Evolutionary conservation across 1,284 basidiomycete species (phyloP).

Genomic region (Wallemia hederae): DNA sequence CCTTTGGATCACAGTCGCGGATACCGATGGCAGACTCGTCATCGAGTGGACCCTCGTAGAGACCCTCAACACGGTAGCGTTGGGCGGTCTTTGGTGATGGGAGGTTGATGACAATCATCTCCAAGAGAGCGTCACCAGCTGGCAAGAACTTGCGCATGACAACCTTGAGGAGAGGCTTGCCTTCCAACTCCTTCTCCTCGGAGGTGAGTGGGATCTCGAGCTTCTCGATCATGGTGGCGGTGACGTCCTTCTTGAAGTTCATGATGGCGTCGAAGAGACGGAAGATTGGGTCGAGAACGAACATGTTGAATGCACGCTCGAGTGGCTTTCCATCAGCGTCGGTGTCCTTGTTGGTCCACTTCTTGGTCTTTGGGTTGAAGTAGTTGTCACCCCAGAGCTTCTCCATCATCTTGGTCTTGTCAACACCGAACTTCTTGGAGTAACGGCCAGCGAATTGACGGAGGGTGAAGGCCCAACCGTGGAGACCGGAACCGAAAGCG

Average conservation of each 20-base stretch:
- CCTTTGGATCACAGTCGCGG: conserved; percentile 91
- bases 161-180: conserved; percentile 87
- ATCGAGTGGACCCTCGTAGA: conserved; percentile 99
- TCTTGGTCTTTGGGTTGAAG: conserved; percentile 93
- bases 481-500: conserved; percentile 95
- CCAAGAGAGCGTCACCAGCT: conserved; percentile 89
- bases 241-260: conserved; percentile 97
- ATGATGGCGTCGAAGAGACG: conserved; percentile 95
- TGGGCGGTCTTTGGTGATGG: conserved; percentile 92
- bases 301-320: conserved; percentile 79
- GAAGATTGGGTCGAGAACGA: conserved; percentile 98
- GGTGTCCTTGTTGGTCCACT: conserved; percentile 62
- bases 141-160: conserved; percentile 99
- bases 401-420: conserved; percentile 91
- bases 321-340: conserved; percentile 63
- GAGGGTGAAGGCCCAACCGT: conserved; percentile 98
- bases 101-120: conserved; percentile 99
- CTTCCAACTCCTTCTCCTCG: conserved; percentile 84
- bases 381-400: conserved; percentile 99
- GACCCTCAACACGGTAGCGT: conserved; percentile 94
- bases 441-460: conserved; percentile 88
- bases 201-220: conserved; percentile 71
- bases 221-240: conserved; percentile 69
- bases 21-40: conserved; percentile 97
- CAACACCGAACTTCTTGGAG: conserved; percentile 96